Conservation (phyloP, 345 rosid genomes). For the Arabis alpina region DNA sequence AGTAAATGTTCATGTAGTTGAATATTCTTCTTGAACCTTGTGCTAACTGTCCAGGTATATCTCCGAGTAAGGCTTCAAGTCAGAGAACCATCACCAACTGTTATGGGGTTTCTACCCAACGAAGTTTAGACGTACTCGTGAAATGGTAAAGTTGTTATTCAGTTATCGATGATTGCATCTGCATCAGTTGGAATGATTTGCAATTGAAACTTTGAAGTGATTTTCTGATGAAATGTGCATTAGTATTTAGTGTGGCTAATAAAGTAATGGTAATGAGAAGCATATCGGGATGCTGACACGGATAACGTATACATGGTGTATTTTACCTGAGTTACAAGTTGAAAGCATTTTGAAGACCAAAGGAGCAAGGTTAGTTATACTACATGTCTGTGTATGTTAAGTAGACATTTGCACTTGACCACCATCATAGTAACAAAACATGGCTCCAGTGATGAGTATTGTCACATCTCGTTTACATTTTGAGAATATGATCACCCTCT, state of each 20-base stretch:
- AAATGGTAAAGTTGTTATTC: too few relatives aligned
- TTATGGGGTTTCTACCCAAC: too few relatives aligned
- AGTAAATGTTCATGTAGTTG: constrained; percentile 1
- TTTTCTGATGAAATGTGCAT: too few relatives aligned
- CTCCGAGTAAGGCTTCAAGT: constrained; percentile 15
- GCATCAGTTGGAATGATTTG: too few relatives aligned
- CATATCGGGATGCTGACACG: too few relatives aligned
- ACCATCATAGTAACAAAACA: constrained; percentile 6
- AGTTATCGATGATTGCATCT: too few relatives aligned
- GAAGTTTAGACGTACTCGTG: too few relatives aligned
- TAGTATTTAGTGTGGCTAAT: too few relatives aligned
- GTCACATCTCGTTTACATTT: constrained; percentile 2
- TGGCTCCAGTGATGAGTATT: constrained; percentile 3
- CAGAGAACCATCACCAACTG: constrained; percentile 7
- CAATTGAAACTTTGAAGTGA: too few relatives aligned
- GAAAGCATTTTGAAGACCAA: constrained; percentile 1
- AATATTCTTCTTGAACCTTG: constrained; percentile 29
- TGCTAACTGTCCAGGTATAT: constrained; percentile 22
- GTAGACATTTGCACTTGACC: constrained; percentile 18
- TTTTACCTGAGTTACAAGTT: constrained; percentile 9
- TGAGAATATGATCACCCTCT: not conserved
- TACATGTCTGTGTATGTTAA: not conserved
- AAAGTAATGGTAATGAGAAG: too few relatives aligned
- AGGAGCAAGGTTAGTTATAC: constrained; percentile 19
- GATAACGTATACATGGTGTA: too few relatives aligned